A percentile compares a stretch with the other conserved stretches of the same genome.
Evolutionary conservation across 805 yeast genomes (phyloP).

Genomic region (Ogataea ramenticola): DNA sequence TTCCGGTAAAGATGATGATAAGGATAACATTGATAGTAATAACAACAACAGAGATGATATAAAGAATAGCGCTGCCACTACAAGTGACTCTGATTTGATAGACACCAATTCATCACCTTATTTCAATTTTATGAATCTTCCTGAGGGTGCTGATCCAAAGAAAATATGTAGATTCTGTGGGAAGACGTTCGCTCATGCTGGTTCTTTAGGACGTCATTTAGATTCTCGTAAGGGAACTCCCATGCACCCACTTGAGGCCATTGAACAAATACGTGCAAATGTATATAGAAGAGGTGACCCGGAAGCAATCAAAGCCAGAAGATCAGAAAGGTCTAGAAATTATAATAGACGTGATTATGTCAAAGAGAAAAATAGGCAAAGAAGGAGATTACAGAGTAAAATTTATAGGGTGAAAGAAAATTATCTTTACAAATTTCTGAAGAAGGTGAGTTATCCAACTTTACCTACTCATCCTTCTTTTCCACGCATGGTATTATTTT

Average conservation of each 20-base stretch:
- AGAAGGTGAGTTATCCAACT: slow-evolving; percentile 28
- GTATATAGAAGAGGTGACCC: slow-evolving; percentile 48
- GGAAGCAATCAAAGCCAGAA: slow-evolving; percentile 31
- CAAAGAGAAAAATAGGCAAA: slow-evolving; percentile 34
- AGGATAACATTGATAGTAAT: not conserved
- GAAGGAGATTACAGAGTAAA: slow-evolving; percentile 39
- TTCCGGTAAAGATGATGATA: not conserved
- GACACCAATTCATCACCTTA: not conserved
- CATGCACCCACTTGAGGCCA: slow-evolving; percentile 42
- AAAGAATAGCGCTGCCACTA: too few species aligned
- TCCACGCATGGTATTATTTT: slow-evolving; percentile 40
- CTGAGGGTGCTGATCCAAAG: slow-evolving; percentile 23
- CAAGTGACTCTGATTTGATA: not conserved
- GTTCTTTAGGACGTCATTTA: slow-evolving; percentile 54
- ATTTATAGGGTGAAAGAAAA: slow-evolving; percentile 31
- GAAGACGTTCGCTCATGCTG: slow-evolving; percentile 46
- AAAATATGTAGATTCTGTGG: slow-evolving; percentile 46
- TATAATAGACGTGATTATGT: slow-evolving; percentile 44
- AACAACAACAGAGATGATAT: not conserved
- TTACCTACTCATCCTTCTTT: slow-evolving; percentile 40
- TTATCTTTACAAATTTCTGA: slow-evolving; percentile 28
- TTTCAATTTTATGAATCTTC: slow-evolving; percentile 4
- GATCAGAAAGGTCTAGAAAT: slow-evolving; percentile 32
- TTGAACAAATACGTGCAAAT: slow-evolving; percentile 36
- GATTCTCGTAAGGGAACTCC: slow-evolving; percentile 48